Evolutionary conservation across 805 yeast species (phyloP), one percentile per base, ranked within the genome.

Genomic region (Nakazawaea sp.): DNA sequence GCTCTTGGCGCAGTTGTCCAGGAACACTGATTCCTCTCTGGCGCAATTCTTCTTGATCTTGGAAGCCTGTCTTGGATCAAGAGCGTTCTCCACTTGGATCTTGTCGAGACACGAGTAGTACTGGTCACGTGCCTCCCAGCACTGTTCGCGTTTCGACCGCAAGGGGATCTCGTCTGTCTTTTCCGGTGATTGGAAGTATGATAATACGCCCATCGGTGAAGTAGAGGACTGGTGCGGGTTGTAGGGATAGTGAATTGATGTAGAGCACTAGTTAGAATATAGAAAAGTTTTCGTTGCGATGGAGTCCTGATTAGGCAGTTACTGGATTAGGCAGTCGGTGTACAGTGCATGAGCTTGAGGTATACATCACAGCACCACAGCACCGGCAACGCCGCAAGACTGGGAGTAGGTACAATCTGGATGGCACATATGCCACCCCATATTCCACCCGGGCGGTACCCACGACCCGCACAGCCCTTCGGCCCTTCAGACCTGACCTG

Each of bases 121-220:
- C 28, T 50, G 49, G 51, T 90, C 98, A 42, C 98, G 72, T 6
- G 90, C 68, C 35, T 80, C 90, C 97, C 97, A 92, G 63, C 98
- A 90, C 42, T 67, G 64, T 52, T 75, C 70, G 46, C 97, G 73
- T 46, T 78, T 75, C 19, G 74, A 61, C 50, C 89, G 76, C 52
- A 75, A 75, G 25, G 69, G 68, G 40, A 67, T 59, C 25, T 61
- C 66, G n/a, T 37, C 40, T 25, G 11, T 82, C 82, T 4, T 78
- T 69, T 2, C 47, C 48, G 36, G 55, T 54, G 25, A 61, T 61
- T 30, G 55, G 28, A 37, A 13, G 24, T 37, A 37, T 16, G 40
- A 37, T 27, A 37, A 30, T 5, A 37, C 18, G 4, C 40, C 40
- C 40, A 37, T 37, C n/a, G n/a, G n/a, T n/a, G n/a, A n/a, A n/a